These are phyloP conservation scores for Solioccasus polychromus DNA, from an alignment of 768 basidiomycete species.

Conservation along the genomic window DNA sequence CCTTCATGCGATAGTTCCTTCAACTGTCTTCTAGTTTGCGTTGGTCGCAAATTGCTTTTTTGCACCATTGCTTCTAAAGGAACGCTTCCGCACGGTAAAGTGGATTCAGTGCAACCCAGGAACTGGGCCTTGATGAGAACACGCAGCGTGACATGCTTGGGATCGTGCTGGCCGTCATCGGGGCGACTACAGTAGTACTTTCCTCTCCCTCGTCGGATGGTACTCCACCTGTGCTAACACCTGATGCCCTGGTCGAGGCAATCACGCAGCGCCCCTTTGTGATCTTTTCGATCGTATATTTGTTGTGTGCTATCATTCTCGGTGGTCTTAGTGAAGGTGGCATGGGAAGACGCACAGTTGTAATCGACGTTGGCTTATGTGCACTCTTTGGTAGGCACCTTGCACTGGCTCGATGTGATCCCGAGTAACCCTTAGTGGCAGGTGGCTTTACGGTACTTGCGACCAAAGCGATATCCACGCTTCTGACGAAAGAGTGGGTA, in stretches of 20 bases:
- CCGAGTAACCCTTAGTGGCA: constrained; percentile 23
- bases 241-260: constrained; percentile 63
- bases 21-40: constrained; percentile 57
- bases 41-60: constrained; percentile 95
- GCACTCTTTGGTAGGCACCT: constrained; percentile 66
- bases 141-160: constrained; percentile 73
- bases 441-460: constrained; percentile 94
- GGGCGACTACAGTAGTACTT: constrained; percentile 91
- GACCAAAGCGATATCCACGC: constrained; percentile 87
- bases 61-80: constrained; percentile 79
- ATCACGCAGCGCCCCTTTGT: constrained; percentile 73
- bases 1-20: neutral
- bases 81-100: constrained; percentile 75
- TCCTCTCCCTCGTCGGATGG: constrained; percentile 70
- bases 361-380: constrained; percentile 86
- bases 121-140: constrained; percentile 13
- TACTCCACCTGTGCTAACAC: constrained; percentile 52
- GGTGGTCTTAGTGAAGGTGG: constrained; percentile 62
- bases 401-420: neutral
- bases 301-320: constrained; percentile 54
- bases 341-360: constrained; percentile 65
- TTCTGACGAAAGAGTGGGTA: constrained; percentile 77
- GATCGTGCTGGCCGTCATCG: constrained; percentile 76
- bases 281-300: constrained; percentile 66
- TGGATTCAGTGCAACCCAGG: constrained; percentile 8